Evolutionary conservation across 208 protist genomes (phyloP), one percentile per base, ranked within the genome.

Genomic region (Entamoeba dispar): DNA sequence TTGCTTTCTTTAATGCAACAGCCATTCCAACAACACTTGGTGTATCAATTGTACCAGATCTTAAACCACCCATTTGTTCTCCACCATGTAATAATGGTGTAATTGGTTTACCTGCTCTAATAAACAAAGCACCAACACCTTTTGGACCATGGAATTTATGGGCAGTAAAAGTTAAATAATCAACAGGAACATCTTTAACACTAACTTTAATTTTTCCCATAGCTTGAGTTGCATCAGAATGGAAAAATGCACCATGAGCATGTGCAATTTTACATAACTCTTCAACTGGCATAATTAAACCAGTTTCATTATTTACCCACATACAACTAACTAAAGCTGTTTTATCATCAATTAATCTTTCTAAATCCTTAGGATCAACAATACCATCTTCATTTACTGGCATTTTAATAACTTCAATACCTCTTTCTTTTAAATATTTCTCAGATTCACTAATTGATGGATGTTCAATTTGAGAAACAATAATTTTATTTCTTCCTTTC

Each of bases 51-150:
- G 98, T 99, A 52, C 98, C 98, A 94, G 96, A 97, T 57, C 98
- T 96, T 52, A 96, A 96, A 55, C 98, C 97, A 52, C 97, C 95
- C 96, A 99, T 98, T 96, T 99, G 98, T n/a, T 98, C 98, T 91
- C 99, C 99, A 51, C 99, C 99, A 94, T 95, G 98, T 49, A 99
- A 96, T 7, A 99, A 96, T 5, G 98, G 98, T 90, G 97, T 97
- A 34, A 99, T 94, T 47, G 98, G 96, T 5, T 99, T 98, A 77
- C 98, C 0, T 98, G 93, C 96, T 96, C 95, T 94, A 97, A 95
- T 19, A 96, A 95, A 73, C 96, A 96, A 73, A 57, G 90, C 92
- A 51, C 92, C 92, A 27, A 93, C 38, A 34, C 92, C 92, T 38
- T 77, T 93, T 51, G 92, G 92, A 3, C 92, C 92, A 38, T 93